A percentile compares a stretch with the other conserved stretches of the same genome.
Evolutionary conservation across 2,329 filamentous ascomycete genomes (phyloP).

Genomic region (Neoarthrinium moseri): DNA sequence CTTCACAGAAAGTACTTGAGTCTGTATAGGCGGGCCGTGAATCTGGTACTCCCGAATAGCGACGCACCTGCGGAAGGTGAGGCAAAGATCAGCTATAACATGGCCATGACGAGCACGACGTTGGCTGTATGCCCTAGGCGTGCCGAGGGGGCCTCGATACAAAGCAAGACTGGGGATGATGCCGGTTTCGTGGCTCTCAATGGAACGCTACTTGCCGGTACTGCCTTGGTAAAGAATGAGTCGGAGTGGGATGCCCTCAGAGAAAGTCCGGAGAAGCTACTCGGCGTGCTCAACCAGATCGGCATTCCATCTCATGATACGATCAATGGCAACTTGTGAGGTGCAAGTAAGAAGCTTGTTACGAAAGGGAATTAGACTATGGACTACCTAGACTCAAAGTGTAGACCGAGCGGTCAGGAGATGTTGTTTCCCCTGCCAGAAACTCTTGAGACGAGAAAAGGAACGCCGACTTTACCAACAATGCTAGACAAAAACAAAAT

Average conservation of each 20-base stretch:
- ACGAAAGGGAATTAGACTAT: too few species aligned
- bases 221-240: constrained; percentile 59
- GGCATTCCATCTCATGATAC: constrained; percentile 24
- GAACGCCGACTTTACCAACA: too few species aligned
- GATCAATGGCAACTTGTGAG: not conserved
- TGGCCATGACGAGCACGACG: constrained; percentile 54
- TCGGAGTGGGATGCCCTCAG: constrained; percentile 55
- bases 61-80: constrained; percentile 32
- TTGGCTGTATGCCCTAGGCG: constrained; percentile 56
- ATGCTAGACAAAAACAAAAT: too few species aligned
- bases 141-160: constrained; percentile 44
- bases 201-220: constrained; percentile 63
- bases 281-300: constrained; percentile 39
- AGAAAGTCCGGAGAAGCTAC: constrained; percentile 35
- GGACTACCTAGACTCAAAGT: not conserved
- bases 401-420: too few species aligned
- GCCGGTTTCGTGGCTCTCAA: constrained; percentile 52
- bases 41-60: constrained; percentile 14
- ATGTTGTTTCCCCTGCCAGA: too few species aligned
- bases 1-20: constrained; percentile 43
- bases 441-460: too few species aligned
- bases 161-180: constrained; percentile 22
- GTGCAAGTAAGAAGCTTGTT: too few species aligned
- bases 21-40: constrained; percentile 45
- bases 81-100: constrained; percentile 61